Conservation (phyloP, 345 rosid species). For the Pseudoturritis turrita region DNA sequence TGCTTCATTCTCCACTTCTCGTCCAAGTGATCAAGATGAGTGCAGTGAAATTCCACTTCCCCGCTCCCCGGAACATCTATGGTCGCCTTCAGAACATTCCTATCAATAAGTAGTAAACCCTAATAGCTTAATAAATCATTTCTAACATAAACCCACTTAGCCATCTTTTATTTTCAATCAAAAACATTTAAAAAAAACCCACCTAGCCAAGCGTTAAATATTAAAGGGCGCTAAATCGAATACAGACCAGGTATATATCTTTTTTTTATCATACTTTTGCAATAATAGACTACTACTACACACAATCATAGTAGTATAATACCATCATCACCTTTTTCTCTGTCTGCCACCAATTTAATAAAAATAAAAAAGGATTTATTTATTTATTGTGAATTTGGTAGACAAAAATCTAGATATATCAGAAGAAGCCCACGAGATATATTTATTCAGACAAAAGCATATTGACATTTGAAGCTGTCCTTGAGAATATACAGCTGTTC, state of each 20-base stretch:
- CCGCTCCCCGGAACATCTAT: constrained; percentile 73
- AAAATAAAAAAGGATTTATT: background rate
- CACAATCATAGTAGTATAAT: background rate
- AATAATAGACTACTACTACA: background rate
- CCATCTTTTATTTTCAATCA: too few relatives aligned
- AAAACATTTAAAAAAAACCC: too few relatives aligned
- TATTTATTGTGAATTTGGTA: background rate
- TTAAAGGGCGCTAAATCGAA: background rate
- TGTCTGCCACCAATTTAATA: constrained; percentile 20
- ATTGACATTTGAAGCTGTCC: constrained; percentile 31
- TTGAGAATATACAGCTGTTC: constrained; percentile 31
- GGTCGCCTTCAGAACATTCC: constrained; percentile 84
- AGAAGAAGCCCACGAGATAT: constrained; percentile 19
- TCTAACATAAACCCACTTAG: background rate
- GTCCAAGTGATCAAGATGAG: constrained; percentile 86
- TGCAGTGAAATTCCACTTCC: constrained; percentile 84
- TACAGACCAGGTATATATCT: background rate
- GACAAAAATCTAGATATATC: background rate
- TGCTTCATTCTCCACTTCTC: constrained; percentile 97
- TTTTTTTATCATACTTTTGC: background rate
- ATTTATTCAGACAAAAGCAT: constrained; percentile 11
- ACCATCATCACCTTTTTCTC: constrained; percentile 7
- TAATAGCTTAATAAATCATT: background rate
- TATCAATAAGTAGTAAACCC: constrained; percentile 7
- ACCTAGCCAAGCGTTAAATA: background rate